Base-by-base conservation (phyloP, 331 rosid genomes). In the Erythrophleum ivorense region DNA sequence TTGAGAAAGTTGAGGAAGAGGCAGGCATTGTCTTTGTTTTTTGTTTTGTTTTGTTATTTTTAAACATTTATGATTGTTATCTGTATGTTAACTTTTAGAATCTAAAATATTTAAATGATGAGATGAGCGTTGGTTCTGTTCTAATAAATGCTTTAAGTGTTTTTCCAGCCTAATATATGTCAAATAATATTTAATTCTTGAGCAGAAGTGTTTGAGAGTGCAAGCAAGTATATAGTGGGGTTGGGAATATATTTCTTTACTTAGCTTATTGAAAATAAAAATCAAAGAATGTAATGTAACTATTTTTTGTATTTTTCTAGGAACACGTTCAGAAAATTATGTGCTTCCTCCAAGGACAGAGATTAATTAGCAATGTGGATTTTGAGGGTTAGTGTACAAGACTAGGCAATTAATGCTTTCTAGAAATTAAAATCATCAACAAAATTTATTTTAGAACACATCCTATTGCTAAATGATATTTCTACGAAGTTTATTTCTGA, bases 1-100 rank as follows among this genome's bases (percentile, higher is more conserved):
- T 96, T 87, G 92, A 63, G 84, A 90, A 73, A 80, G 83, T 96
- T 82, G 97, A 93, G 92, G 88, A 93, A 88, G 91, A 92, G 97
- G 99, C 80, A 90, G 83, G 94, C 76, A 81, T 66, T 82, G 78
- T 73, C 77, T 80, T 80, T 63, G 52, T 76, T 85, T 75, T 82
- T 24, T 24, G 29, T 24, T 24, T 24, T 24, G 29, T 24, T 24
- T 24, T 24, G 29, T 24, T 24, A 0, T 24, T 24, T 24, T 24
- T 24, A 24, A 24, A 70, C 71, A 78, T 79, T 84, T 60, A 58
- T 52, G 78, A 65, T 74, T 78, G 59, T 46, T 49, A 54, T 54
- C 41, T 86, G 64, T 76, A 21, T 80, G 59, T 68, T 70, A n/a
- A 48, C 41, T 78, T 69, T 38, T 69, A 62, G 36, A 79, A 58